Conservation (phyloP, 108 stramenopile species). For the Licmophora abbreviata region DNA sequence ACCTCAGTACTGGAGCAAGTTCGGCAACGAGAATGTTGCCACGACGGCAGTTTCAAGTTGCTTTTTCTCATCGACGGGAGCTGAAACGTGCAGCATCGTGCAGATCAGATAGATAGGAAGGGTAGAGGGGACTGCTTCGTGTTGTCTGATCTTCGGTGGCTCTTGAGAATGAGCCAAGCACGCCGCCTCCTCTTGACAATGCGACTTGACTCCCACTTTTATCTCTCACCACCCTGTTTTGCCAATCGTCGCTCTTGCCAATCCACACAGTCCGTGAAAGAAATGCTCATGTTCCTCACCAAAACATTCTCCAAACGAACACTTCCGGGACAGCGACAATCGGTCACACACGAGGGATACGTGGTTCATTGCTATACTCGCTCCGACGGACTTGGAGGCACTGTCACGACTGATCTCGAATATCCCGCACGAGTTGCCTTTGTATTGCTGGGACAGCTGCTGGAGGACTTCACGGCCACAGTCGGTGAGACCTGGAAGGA, state of each 20-base stretch:
- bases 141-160: too few relatives aligned
- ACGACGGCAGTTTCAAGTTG: too few relatives aligned
- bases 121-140: too few relatives aligned
- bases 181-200: too few relatives aligned
- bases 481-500: constrained; percentile 64
- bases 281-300: constrained; percentile 96
- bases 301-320: constrained; percentile 97
- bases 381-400: constrained; percentile 90
- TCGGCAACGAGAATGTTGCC: background rate
- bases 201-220: constrained; percentile 3
- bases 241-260: background rate
- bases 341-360: constrained; percentile 93
- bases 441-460: constrained; percentile 87
- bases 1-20: too few relatives aligned
- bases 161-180: too few relatives aligned
- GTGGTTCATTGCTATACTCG: constrained; percentile 97
- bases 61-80: too few relatives aligned
- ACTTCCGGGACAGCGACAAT: constrained; percentile 95
- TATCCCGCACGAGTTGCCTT: constrained; percentile 98
- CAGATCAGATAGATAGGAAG: too few relatives aligned
- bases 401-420: constrained; percentile 92
- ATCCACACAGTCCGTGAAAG: constrained; percentile 76
- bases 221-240: constrained; percentile 1
- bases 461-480: constrained; percentile 85
- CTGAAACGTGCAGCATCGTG: too few relatives aligned